A percentile compares a stretch with the other conserved stretches of the same genome.
Conservation (phyloP, 169 alveolate species). For the Eimeria brunetti region DNA sequence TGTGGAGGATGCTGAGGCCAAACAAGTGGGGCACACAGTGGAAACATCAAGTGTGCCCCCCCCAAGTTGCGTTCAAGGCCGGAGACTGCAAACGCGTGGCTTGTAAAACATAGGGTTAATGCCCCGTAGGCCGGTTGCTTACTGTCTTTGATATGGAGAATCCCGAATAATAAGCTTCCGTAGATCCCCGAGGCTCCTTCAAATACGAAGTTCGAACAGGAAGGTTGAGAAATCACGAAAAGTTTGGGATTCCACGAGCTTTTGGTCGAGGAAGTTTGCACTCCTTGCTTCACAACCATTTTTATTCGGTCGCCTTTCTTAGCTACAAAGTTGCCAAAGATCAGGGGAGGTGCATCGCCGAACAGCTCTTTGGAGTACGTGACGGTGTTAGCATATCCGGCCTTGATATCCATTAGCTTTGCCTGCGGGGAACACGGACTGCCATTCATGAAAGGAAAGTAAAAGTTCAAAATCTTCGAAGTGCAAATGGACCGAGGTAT, state of each 20-base stretch:
- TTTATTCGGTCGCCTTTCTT: neutral
- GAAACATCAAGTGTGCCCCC: neutral
- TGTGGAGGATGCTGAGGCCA: conserved; percentile 3
- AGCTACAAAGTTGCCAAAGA: conserved; percentile 37
- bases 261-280: neutral
- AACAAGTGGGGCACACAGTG: neutral
- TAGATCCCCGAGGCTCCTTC: neutral
- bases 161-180: neutral
- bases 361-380: conserved; percentile 4
- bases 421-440: conserved; percentile 21
- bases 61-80: neutral
- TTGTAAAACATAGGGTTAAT: neutral
- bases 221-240: neutral
- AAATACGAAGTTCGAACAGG: conserved; percentile 35
- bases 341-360: conserved; percentile 21
- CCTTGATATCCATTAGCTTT: neutral
- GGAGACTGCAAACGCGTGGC: neutral
- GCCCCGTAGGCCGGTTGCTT: neutral
- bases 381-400: neutral
- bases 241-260: conserved; percentile 13
- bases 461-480: neutral
- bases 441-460: neutral
- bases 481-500: neutral
- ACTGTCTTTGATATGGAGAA: conserved; percentile 29
- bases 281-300: neutral